Conservation (phyloP, 208 protist genomes). For the Leishmania gerbilli region DNA sequence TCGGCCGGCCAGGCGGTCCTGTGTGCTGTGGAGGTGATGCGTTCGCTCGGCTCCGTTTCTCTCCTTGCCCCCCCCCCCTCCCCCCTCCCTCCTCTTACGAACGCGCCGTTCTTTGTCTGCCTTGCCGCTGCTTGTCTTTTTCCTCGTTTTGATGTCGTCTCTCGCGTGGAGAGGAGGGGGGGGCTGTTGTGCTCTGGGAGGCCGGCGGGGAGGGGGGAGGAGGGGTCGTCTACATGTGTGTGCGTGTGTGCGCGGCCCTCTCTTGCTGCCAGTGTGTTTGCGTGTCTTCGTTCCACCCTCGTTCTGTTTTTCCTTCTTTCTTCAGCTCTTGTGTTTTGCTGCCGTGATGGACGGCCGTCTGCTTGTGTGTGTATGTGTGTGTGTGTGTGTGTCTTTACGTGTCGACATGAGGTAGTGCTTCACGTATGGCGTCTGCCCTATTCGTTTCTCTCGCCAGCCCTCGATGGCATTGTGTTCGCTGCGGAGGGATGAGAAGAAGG, state of each 20-base stretch:
- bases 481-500: background rate
- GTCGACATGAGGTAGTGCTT: background rate
- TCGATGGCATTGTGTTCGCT: background rate
- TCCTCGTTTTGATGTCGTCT: slow-evolving; percentile 5
- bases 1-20: background rate
- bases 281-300: background rate
- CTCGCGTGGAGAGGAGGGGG: background rate
- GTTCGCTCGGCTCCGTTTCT: background rate
- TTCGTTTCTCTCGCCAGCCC: background rate
- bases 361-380: background rate
- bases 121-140: background rate
- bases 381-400: background rate
- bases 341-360: background rate
- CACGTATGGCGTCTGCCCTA: background rate
- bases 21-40: background rate
- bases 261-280: background rate
- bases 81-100: background rate
- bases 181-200: background rate
- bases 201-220: background rate
- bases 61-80: background rate
- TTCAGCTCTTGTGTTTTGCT: background rate
- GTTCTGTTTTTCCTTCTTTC: background rate
- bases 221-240: background rate
- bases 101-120: background rate
- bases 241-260: background rate